Conservation (phyloP, 768 basidiomycete genomes). For the Exidia glandulosa region DNA sequence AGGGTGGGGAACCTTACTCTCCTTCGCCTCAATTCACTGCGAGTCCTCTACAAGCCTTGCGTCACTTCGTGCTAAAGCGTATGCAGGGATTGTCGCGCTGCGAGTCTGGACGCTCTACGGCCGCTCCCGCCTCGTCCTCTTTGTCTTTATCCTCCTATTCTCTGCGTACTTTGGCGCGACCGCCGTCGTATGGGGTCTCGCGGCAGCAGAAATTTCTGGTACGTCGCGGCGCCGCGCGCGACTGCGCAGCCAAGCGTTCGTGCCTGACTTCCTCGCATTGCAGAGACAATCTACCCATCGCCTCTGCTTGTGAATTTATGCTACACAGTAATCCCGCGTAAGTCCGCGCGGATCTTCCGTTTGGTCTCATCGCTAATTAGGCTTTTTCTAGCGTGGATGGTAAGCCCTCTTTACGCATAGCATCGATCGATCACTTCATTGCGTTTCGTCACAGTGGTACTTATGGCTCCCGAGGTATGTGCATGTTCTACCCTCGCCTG, state of each 20-base stretch:
- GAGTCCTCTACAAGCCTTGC: neutral
- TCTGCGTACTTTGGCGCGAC: neutral
- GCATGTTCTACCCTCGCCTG: neutral
- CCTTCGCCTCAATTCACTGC: neutral
- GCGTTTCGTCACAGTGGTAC: neutral
- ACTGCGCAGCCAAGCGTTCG: neutral
- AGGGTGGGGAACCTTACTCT: neutral
- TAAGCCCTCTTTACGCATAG: neutral
- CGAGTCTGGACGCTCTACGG: neutral
- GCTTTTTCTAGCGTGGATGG: neutral
- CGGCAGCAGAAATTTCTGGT: neutral
- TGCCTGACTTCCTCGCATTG: neutral
- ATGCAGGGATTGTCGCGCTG: neutral
- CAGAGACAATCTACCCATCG: neutral
- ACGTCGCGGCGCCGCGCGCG: too few relatives aligned
- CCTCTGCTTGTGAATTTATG: neutral
- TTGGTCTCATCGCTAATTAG: neutral
- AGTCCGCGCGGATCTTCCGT: neutral
- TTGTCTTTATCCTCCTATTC: neutral
- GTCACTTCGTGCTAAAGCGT: neutral
- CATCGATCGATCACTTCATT: neutral
- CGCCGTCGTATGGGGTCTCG: neutral
- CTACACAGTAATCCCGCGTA: neutral
- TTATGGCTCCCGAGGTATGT: neutral
- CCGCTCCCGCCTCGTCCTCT: neutral